phyloP scores from a whole-genome alignment of 2,329 filamentous ascomycete genomes.

The Onygenales sp. region DNA sequence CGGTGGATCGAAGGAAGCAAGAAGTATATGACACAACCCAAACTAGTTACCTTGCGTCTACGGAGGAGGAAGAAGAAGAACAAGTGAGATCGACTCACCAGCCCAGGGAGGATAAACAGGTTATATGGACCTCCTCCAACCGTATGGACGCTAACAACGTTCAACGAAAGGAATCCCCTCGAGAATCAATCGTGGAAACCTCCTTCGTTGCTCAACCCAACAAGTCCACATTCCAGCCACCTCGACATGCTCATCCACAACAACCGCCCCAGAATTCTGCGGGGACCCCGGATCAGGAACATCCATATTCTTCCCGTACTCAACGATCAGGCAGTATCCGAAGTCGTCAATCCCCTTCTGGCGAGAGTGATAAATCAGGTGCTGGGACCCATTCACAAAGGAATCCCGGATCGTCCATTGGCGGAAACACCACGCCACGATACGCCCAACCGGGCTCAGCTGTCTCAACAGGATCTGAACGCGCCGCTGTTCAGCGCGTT shows the following conservation, averaged over 20 bases:
- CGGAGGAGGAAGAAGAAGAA: too few species aligned
- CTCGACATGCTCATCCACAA: slow-evolving; percentile 8
- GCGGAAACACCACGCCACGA: slow-evolving; percentile 16
- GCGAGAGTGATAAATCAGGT: background rate
- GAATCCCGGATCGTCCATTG: slow-evolving; percentile 11
- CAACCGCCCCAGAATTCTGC: slow-evolving; percentile 7
- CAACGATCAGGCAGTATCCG: background rate
- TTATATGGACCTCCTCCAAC: background rate
- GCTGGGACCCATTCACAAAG: background rate
- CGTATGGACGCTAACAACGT: background rate
- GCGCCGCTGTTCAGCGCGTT: slow-evolving; percentile 33
- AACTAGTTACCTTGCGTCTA: too few species aligned
- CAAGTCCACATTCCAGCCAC: slow-evolving; percentile 3
- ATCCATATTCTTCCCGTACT: background rate
- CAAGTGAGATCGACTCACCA: too few species aligned
- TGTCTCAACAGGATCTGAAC: slow-evolving; percentile 21
- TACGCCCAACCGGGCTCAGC: slow-evolving; percentile 13
- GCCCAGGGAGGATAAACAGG: background rate
- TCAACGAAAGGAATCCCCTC: background rate
- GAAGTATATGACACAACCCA: too few species aligned
- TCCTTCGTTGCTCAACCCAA: slow-evolving; percentile 10
- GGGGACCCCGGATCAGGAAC: background rate
- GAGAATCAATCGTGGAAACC: slow-evolving; percentile 11
- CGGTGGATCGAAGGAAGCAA: background rate
- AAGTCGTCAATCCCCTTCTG: background rate